Conservation (phyloP, 2,329 filamentous ascomycete species). For the Talaromyces sp. region DNA sequence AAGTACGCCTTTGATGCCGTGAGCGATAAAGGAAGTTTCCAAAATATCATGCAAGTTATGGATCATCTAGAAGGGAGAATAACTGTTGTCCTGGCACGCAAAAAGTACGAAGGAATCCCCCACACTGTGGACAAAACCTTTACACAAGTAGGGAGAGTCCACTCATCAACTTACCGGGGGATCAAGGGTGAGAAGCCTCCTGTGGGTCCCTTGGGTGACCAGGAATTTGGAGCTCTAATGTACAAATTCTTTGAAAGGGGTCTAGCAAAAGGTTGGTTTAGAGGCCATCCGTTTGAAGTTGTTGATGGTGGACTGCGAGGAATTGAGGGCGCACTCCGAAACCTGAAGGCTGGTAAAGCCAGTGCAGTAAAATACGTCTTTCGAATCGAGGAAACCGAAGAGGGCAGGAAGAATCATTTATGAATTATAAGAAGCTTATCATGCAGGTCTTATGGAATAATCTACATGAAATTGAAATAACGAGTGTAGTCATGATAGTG, state of each 20-base stretch:
- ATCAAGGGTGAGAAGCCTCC: background rate
- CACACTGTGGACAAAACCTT: background rate
- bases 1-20: background rate
- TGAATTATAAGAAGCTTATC: background rate
- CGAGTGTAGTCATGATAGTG: too few species aligned
- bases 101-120: background rate
- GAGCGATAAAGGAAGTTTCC: background rate
- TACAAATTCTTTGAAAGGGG: background rate
- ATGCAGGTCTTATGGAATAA: background rate
- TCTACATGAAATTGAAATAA: too few species aligned
- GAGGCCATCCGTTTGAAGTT: background rate
- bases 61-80: background rate
- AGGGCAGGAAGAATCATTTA: background rate
- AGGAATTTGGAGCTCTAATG: background rate
- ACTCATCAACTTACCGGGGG: background rate
- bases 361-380: background rate
- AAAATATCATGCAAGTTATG: background rate
- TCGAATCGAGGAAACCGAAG: background rate
- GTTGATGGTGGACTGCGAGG: background rate
- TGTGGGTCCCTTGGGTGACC: background rate
- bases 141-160: background rate
- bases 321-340: background rate
- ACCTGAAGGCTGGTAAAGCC: background rate
- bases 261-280: background rate
- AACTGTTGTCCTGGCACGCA: background rate